Conservation (phyloP, 2,329 filamentous ascomycete species). For the Neofusicoccum umdonicola region DNA sequence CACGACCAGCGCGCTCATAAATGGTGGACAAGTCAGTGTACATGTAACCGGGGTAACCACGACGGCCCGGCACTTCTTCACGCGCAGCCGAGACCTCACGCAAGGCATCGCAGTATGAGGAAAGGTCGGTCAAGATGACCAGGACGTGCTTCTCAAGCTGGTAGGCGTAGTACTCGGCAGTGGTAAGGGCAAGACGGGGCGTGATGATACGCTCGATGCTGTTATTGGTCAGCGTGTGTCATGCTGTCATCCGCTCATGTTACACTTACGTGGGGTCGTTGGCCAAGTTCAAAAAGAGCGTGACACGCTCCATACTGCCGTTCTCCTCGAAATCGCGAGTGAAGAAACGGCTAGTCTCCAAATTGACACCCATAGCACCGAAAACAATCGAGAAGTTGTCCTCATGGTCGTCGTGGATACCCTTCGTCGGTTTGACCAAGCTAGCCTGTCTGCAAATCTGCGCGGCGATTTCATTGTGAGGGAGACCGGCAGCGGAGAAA, state of each 20-base stretch:
- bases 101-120: constrained; percentile 96
- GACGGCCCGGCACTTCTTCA: constrained; percentile 98
- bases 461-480: constrained; percentile 98
- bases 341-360: constrained; percentile 98
- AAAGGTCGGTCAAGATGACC: constrained; percentile 96
- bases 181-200: constrained; percentile 94
- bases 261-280: constrained; percentile 89
- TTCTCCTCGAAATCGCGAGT: constrained; percentile 99
- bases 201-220: constrained; percentile 99
- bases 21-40: constrained; percentile 99
- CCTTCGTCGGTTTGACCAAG: constrained; percentile 92
- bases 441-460: constrained; percentile 98
- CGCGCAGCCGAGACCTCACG: constrained; percentile 97
- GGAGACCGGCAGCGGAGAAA: constrained; percentile 96
- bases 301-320: constrained; percentile 94
- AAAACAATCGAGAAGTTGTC: constrained; percentile 99
- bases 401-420: constrained; percentile 91
- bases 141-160: constrained; percentile 99
- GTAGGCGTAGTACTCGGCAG: constrained; percentile 99
- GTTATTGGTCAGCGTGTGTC: constrained; percentile 24
- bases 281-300: constrained; percentile 97
- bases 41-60: constrained; percentile 99
- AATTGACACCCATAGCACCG: constrained; percentile 99
- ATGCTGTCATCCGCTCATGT: neutral
- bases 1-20: constrained; percentile 98